phyloP scores from a whole-genome alignment of 1,284 basidiomycete genomes.

The Rhodotorula sp. region DNA sequence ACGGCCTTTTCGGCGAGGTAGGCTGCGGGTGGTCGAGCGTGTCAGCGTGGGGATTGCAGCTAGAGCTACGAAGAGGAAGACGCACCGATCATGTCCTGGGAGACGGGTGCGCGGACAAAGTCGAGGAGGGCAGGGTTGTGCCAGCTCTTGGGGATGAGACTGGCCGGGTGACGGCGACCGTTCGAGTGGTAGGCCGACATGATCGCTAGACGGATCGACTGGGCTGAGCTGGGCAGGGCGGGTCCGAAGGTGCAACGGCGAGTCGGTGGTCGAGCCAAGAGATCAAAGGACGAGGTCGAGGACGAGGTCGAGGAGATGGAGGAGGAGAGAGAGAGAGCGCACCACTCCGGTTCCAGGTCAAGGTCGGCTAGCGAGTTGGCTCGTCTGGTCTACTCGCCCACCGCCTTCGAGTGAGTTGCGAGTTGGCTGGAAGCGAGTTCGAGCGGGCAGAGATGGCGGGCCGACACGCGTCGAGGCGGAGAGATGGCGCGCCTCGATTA shows the following conservation, averaged over 20 bases:
- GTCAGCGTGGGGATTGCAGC: neutral
- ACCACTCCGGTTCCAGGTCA: too few species aligned
- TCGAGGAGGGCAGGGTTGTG: conserved; percentile 75
- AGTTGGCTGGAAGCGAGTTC: too few species aligned
- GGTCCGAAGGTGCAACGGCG: neutral
- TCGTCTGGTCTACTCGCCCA: too few species aligned
- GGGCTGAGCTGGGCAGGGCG: too few species aligned
- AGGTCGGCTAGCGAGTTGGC: too few species aligned
- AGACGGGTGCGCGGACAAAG: conserved; percentile 72
- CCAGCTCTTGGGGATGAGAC: conserved; percentile 43
- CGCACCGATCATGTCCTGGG: conserved; percentile 71
- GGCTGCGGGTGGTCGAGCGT: conserved; percentile 22
- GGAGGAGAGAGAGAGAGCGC: neutral
- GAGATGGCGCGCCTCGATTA: too few species aligned
- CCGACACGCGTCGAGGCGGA: too few species aligned
- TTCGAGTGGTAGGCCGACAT: conserved; percentile 30
- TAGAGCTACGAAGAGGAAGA: neutral
- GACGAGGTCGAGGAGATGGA: neutral
- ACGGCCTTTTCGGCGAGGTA: conserved; percentile 67
- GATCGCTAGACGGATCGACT: neutral
- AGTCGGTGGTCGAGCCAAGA: neutral
- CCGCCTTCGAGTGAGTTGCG: too few species aligned
- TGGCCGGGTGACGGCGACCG: conserved; percentile 43
- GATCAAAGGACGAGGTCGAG: neutral
- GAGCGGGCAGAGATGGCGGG: too few species aligned